Percentiles rank a stretch among this genome's conserved stretches.
Evolutionary conservation across 2,329 filamentous ascomycete species (phyloP).

Genomic region (Magnaporthales sp.): DNA sequence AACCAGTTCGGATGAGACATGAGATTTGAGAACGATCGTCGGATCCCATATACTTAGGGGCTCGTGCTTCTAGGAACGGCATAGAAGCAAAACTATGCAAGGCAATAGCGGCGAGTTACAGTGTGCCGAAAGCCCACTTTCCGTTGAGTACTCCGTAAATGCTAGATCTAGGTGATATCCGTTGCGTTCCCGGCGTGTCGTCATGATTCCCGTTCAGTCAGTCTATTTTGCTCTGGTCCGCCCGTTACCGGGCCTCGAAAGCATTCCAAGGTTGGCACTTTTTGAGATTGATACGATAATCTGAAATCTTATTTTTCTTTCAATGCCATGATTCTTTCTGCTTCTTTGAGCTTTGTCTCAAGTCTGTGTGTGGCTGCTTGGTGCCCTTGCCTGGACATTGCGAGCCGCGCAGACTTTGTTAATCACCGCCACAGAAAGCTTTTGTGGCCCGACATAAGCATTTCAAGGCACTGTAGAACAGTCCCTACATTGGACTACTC

Average conservation of each 20-base stretch:
- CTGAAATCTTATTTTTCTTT: neutral
- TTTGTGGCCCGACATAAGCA: neutral
- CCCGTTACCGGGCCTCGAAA: neutral
- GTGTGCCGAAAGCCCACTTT: neutral
- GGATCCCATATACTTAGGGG: neutral
- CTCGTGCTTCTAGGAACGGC: neutral
- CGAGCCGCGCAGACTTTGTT: neutral
- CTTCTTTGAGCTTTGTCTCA: neutral
- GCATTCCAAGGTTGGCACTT: neutral
- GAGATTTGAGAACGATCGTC: neutral
- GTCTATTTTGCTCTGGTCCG: neutral
- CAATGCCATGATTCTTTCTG: neutral
- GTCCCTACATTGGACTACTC: neutral
- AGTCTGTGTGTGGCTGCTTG: neutral
- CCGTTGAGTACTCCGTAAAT: neutral
- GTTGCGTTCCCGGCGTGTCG: neutral
- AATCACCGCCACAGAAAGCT: neutral
- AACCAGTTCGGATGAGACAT: neutral
- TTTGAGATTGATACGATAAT: no score
- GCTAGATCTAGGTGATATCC: no score
- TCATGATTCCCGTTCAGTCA: neutral
- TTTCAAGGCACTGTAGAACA: neutral
- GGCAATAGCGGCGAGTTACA: neutral
- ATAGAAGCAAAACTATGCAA: neutral
- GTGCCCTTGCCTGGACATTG: neutral